Evolutionary conservation across 2,329 filamentous ascomycete genomes (phyloP).

Genomic region (Elsinoe arachidis): DNA sequence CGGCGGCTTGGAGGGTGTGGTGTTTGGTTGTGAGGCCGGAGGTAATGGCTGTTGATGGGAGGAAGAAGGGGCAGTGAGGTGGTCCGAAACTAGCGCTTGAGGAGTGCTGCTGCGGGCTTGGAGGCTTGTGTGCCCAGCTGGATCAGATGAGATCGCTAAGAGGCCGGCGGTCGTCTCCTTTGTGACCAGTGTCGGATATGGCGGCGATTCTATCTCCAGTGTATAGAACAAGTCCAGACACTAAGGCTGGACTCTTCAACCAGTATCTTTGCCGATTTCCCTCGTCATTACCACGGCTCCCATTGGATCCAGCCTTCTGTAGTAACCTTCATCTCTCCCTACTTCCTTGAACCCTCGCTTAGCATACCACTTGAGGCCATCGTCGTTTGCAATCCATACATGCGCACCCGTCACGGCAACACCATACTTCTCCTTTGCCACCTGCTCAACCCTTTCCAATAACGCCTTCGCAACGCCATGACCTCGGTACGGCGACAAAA

Average conservation of each 20-base stretch:
- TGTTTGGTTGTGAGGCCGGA: constrained; percentile 16
- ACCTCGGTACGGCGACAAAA: constrained; percentile 51
- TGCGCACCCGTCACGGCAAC: constrained; percentile 50
- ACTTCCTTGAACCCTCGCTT: constrained; percentile 49
- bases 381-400: constrained; percentile 55
- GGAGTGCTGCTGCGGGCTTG: not conserved
- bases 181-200: no score
- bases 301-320: constrained; percentile 48
- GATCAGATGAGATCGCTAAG: no score
- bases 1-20: constrained; percentile 14
- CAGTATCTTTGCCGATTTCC: constrained; percentile 18
- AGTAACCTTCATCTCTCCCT: constrained; percentile 48
- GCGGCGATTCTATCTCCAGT: not conserved
- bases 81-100: not conserved
- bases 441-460: constrained; percentile 31
- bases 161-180: no score
- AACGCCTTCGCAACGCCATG: constrained; percentile 50
- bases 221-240: not conserved
- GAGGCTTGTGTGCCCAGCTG: no score
- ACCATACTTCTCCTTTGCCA: constrained; percentile 39
- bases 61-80: constrained; percentile 4
- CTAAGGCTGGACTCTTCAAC: not conserved
- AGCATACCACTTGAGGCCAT: constrained; percentile 52
- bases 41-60: constrained; percentile 15
- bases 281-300: constrained; percentile 46